Conservation (phyloP, 2,329 filamentous ascomycete species). For the Dactylonectria macrodidyma region DNA sequence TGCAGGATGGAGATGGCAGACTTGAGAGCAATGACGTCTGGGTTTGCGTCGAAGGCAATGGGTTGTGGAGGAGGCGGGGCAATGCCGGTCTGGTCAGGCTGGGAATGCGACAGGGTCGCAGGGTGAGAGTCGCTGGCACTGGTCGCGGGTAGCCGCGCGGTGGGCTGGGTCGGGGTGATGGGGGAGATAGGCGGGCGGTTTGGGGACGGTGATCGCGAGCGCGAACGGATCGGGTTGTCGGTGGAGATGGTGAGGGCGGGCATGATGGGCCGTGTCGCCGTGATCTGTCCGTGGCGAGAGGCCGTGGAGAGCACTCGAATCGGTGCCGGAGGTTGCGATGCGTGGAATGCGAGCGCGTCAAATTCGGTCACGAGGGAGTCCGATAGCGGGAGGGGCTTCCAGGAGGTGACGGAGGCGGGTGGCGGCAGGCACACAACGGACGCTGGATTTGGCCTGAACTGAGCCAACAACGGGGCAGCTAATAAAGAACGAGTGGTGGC, state of each 20-base stretch:
- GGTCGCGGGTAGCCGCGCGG: conserved; percentile 50
- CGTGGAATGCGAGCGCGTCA: conserved; percentile 16
- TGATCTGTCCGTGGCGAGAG: not conserved
- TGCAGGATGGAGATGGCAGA: conserved; percentile 90
- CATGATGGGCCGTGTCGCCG: conserved; percentile 39
- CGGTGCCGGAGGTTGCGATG: conserved; percentile 16
- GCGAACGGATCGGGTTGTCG: conserved; percentile 47
- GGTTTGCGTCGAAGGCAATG: conserved; percentile 76
- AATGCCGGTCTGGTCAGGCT: conserved; percentile 58
- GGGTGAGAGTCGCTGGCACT: conserved; percentile 35
- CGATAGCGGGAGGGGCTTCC: conserved; percentile 35
- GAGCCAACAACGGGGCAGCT: not conserved
- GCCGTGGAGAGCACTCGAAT: not conserved
- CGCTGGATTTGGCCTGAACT: conserved; percentile 2
- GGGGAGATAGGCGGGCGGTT: conserved; percentile 67
- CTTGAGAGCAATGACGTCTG: conserved; percentile 89
- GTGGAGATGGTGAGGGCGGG: conserved; percentile 52
- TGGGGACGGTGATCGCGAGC: conserved; percentile 61
- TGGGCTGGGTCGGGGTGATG: conserved; percentile 66
- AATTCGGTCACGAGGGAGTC: conserved; percentile 22
- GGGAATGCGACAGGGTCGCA: conserved; percentile 62
- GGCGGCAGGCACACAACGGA: conserved; percentile 16
- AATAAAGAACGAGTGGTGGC: not conserved
- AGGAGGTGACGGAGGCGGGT: conserved; percentile 17
- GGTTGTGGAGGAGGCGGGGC: conserved; percentile 65